Base-by-base conservation (phyloP, 1,284 basidiomycete species). In the Mrakiaceae sp. region DNA sequence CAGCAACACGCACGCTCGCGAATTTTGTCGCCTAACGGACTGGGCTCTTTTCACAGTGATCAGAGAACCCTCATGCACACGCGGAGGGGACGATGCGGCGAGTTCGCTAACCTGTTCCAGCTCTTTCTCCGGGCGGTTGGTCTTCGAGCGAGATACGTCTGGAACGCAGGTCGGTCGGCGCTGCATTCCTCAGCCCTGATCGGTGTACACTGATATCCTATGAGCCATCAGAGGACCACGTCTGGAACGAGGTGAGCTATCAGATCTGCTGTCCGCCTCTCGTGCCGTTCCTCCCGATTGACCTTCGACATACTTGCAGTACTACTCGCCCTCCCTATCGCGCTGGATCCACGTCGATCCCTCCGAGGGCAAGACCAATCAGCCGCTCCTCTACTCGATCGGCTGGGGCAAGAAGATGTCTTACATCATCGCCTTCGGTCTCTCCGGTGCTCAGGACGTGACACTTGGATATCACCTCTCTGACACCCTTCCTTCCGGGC, bases 361-460 rank as follows among this genome's bases (percentile, higher is more conserved):
- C 6, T 78, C 77, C 70, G 79, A 80, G 70, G 76, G 74, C 16
- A 74, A 75, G 2, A 72, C 72, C 12, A 73, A 75, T 69, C 74
- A 77, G 64, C 77, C 78, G 2, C 66, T 77, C 9, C 69, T 80
- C 46, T 80, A 80, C 69, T 76, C 74, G 49, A 68, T 72, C 27
- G 79, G 79, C 0, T 80, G 79, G 79, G 78, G 77, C 3, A 80
- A 80, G 73, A 74, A 75, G 68, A 77, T 79, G 72, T 76, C 75
- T 39, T 79, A 77, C 69, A 74, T 76, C 68, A 58, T 80, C 40
- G 78, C 79, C 4, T 77, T 78, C 61, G 76, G 77, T 0, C 69
- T 67, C 4, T 69, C 70, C 16, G 79, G 79, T 3, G 76, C 74
- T 1, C 72, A 74, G 63, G 79, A 80, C 67, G 78, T 80, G 10